Evolutionary conservation across 2,329 filamentous ascomycete genomes (phyloP), one percentile per base, ranked within the genome.

Genomic region (Dactylellina cionopaga): DNA sequence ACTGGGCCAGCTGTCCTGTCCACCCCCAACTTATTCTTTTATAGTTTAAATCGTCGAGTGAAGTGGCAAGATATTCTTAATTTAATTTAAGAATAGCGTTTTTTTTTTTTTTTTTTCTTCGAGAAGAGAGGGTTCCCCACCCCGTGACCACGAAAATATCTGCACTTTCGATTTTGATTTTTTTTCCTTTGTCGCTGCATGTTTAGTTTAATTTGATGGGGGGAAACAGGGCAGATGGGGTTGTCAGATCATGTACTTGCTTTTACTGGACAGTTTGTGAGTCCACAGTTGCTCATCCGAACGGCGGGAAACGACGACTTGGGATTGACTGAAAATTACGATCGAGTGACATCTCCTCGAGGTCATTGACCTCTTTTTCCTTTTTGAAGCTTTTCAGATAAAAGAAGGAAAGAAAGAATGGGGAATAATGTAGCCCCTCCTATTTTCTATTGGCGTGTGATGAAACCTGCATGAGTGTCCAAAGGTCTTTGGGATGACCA

Each of bases 401-500:
- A n/a, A n/a, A n/a, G n/a, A n/a, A n/a, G n/a, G n/a, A n/a, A n/a
- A n/a, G n/a, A n/a, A n/a, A 24, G 4, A 25, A 47, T 27, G 11
- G 9, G 9, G 22, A 37, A 24, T 10, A 27, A 37, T 52, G 46
- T 59, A 52, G 54, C 63, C 63, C 63, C 63, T 68, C 63, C 37
- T 60, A 44, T 58, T 58, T 49, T 58, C 25, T 43, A 41, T 17
- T n/a, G 37, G 44, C 46, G 63, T 68, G 63, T 68, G 63, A 68
- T 68, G 63, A 68, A 68, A 68, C 63, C 54, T 68, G 63, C 63
- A 68, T 52, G 54, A 58, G 24, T 35, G 15, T 54, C 51, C 31
- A 46, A 58, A 55, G 33, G 35, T 41, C 43, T 66, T 58, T 63
- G 58, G 68, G 68, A 52, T 72, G 68, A 72, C 68, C 68, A 72